Percentiles rank a stretch among this genome's conserved stretches.
Conservation (phyloP, 495 filamentous ascomycete genomes). For the Annulohypoxylon stygium region DNA sequence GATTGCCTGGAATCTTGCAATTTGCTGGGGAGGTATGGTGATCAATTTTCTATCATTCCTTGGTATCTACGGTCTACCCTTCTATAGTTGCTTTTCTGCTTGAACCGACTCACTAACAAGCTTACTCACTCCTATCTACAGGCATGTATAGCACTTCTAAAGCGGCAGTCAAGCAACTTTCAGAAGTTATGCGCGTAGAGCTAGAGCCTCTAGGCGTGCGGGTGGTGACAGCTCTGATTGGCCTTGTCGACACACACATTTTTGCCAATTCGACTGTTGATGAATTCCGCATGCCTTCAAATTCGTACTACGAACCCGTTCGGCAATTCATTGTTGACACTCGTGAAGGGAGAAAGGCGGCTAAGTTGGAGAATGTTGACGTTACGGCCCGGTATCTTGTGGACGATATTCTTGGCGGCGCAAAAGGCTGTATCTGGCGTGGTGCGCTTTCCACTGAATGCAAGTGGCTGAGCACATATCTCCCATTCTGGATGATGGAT, state of each 20-base stretch:
- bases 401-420: not conserved
- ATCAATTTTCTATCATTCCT: no score
- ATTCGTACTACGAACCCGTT: constrained; percentile 1
- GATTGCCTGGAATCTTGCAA: constrained; percentile 17
- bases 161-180: constrained; percentile 47
- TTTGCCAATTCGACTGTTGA: not conserved
- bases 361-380: not conserved
- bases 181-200: constrained; percentile 51
- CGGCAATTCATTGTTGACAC: not conserved
- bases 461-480: no score
- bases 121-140: not conserved
- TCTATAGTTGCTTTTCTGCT: no score
- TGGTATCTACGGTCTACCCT: no score
- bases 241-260: constrained; percentile 20
- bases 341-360: not conserved
- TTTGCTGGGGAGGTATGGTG: constrained; percentile 22
- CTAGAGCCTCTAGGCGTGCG: constrained; percentile 52
- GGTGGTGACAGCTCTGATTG: constrained; percentile 49
- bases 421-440: not conserved
- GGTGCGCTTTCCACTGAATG: not conserved
- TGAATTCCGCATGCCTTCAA: not conserved
- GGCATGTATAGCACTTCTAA: constrained; percentile 52
- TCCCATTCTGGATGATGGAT: no score
- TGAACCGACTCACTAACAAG: no score
- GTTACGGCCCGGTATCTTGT: constrained; percentile 1